Evolutionary conservation across 1,139 yeast species (phyloP), one percentile per base, ranked within the genome.

Genomic region (Arxiozyma bovina): DNA sequence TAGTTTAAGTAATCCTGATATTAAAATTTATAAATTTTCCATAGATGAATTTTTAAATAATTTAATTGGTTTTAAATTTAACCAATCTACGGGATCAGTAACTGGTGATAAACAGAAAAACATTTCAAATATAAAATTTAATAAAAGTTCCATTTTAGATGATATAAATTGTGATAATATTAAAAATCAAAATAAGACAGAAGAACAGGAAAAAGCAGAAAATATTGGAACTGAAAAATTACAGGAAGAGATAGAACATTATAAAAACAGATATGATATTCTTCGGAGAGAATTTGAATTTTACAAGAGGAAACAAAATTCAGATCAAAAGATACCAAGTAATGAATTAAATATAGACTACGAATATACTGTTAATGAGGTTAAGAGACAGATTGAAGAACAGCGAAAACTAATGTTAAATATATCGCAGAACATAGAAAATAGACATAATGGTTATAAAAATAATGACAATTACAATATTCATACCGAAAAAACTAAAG

Each of bases 11-110:
- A 63, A 67, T 30, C 62, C 63, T 30, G 62, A 61, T 46, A 59
- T 60, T 49, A 67, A 68, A 50, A 60, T 72, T 1, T 61, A 64
- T 51, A 71, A 66, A 55, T 60, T 63, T 7, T 70, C 66, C 30
- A 68, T 72, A 57, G 57, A 58, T 41, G 61, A 62, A n/a, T 55
- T 67, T 38, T 69, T 71, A 48, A 54, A 61, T 50, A 60, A 63
- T 54, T 47, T 62, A 55, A 54, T 62, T 50, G 47, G 49, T 18
- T 49, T 49, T 30, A 42, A 38, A 12, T 25, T 42, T 7, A 30
- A 30, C 8, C 34, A 21, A 30, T 27, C 30, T 42, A 4, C 30
- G n/a, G 40, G n/a, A 15, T 12, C 40, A 34, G 3, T 12, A 15
- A 34, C 17, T 15, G 40, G 6, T 43, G 47, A 49, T 20, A 25